A percentile compares a stretch with the other conserved stretches of the same genome.
Conservation (phyloP, 495 filamentous ascomycete species). For the Chaetomium cochliodes region DNA sequence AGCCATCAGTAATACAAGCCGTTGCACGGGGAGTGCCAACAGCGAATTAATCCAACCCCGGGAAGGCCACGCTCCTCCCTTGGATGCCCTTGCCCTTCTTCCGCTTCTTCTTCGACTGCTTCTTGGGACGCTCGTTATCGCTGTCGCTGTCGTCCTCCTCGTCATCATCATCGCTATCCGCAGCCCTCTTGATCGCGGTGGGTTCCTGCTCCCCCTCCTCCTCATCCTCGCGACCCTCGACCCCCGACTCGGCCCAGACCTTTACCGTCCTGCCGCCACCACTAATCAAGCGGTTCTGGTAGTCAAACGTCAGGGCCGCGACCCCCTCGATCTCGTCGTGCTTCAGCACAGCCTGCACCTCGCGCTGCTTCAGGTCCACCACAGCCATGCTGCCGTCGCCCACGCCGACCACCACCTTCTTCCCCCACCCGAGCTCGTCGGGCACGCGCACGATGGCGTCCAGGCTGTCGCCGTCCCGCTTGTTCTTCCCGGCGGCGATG, state of each 20-base stretch:
- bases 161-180: constrained; percentile 42
- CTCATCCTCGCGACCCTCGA: constrained; percentile 41
- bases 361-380: constrained; percentile 45
- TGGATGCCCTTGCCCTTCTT: constrained; percentile 47
- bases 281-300: constrained; percentile 78
- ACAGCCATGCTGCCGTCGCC: constrained; percentile 64
- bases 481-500: constrained; percentile 60
- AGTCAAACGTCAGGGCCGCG: constrained; percentile 75
- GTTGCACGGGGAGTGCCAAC: not conserved
- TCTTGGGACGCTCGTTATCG: constrained; percentile 48
- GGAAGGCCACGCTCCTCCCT: constrained; percentile 30
- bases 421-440: constrained; percentile 61
- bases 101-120: constrained; percentile 42
- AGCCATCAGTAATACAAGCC: constrained; percentile 1
- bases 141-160: constrained; percentile 38
- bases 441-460: constrained; percentile 69
- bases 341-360: constrained; percentile 49
- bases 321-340: constrained; percentile 87
- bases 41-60: constrained; percentile 33
- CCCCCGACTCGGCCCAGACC: constrained; percentile 63
- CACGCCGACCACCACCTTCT: constrained; percentile 70
- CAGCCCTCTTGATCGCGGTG: constrained; percentile 45
- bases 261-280: constrained; percentile 81
- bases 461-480: constrained; percentile 61
- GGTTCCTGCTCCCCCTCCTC: constrained; percentile 49